A percentile compares a stretch with the other conserved stretches of the same genome.
Conservation (phyloP, 2,329 filamentous ascomycete genomes). For the Aureobasidium pullulans region DNA sequence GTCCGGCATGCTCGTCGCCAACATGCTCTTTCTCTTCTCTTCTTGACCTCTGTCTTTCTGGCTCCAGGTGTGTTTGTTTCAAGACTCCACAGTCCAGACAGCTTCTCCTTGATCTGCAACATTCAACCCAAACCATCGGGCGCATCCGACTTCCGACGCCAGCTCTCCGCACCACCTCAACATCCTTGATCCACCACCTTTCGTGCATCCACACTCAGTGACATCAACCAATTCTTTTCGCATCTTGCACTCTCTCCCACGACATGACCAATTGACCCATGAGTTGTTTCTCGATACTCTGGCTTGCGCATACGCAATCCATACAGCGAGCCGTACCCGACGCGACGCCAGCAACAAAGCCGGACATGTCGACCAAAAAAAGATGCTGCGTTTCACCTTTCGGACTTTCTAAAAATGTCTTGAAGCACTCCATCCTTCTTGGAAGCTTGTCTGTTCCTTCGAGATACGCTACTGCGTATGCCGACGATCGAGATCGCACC, state of each 20-base stretch:
- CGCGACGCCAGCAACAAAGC: not conserved
- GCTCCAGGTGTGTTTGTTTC: not conserved
- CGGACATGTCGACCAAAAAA: not conserved
- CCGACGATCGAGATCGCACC: too few species aligned
- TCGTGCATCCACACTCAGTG: too few species aligned
- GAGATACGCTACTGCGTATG: too few species aligned
- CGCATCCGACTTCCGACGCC: conserved; percentile 3
- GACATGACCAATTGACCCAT: too few species aligned
- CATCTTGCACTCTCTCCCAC: too few species aligned
- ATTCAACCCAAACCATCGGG: not conserved
- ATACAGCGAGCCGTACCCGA: too few species aligned
- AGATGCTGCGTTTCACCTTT: not conserved
- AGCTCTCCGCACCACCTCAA: not conserved
- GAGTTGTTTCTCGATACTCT: too few species aligned
- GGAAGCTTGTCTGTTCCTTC: not conserved
- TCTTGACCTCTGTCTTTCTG: not conserved
- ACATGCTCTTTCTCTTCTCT: not conserved
- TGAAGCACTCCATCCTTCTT: not conserved
- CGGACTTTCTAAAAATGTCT: conserved; percentile 7
- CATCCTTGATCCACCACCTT: not conserved
- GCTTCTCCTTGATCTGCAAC: conserved; percentile 4
- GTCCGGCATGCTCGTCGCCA: not conserved
- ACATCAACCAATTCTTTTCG: too few species aligned
- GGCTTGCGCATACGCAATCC: too few species aligned
- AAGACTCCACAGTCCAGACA: not conserved